Conservation (phyloP, 2,329 filamentous ascomycete species). For the Talaromyces marneffei region DNA sequence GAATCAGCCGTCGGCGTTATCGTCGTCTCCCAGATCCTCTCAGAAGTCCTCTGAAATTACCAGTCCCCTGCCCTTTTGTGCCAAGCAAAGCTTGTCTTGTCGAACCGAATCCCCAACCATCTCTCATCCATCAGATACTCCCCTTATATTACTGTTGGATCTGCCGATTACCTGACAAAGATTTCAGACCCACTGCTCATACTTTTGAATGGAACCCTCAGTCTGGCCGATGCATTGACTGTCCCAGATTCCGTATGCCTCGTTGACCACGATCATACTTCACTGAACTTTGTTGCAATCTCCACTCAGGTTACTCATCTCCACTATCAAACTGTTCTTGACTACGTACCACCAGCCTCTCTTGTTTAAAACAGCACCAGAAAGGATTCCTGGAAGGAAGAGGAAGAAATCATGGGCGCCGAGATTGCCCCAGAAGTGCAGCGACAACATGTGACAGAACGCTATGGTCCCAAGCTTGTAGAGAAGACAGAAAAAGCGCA, state of each 20-base stretch:
- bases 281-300: neutral
- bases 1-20: neutral
- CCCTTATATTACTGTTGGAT: neutral
- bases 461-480: slow-evolving; percentile 35
- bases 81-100: neutral
- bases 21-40: neutral
- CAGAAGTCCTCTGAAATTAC: neutral
- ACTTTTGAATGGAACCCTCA: neutral
- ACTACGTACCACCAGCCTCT: neutral
- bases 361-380: neutral
- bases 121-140: neutral
- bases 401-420: neutral
- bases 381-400: neutral
- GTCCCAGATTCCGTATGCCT: neutral
- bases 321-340: neutral
- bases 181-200: neutral
- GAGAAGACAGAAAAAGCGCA: slow-evolving; percentile 34
- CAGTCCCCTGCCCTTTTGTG: neutral
- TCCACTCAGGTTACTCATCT: neutral
- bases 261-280: neutral
- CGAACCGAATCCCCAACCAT: neutral
- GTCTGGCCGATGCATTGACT: neutral
- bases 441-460: slow-evolving; percentile 25
- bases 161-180: neutral
- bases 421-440: slow-evolving; percentile 17